Conservation (phyloP, 352 stramenopile genomes). For the Pythium utonaiense region DNA sequence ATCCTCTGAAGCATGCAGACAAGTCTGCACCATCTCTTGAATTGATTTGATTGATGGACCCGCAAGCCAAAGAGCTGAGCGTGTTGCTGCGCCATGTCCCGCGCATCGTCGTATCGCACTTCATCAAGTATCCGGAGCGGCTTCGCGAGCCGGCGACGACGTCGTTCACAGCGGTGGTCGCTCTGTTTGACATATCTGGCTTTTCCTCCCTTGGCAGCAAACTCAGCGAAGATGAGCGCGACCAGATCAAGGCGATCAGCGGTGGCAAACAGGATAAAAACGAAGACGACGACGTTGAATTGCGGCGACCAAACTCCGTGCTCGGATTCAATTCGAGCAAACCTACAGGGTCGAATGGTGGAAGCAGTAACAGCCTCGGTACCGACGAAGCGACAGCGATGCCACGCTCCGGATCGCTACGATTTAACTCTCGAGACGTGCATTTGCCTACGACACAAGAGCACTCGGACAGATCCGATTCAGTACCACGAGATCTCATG, state of each 20-base stretch:
- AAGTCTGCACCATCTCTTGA: neutral
- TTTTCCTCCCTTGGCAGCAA: slow-evolving; percentile 82
- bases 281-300: neutral
- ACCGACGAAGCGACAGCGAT: neutral
- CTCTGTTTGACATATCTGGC: slow-evolving; percentile 83
- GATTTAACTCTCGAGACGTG: slow-evolving; percentile 6
- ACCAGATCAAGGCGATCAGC: slow-evolving; percentile 32
- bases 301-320: slow-evolving; percentile 1
- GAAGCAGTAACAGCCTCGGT: neutral
- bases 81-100: slow-evolving; percentile 68
- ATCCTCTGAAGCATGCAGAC: neutral
- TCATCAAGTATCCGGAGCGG: slow-evolving; percentile 39
- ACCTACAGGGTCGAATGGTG: neutral
- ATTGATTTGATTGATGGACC: slow-evolving; percentile 25
- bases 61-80: slow-evolving; percentile 50
- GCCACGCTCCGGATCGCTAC: neutral
- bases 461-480: slow-evolving; percentile 16
- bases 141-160: slow-evolving; percentile 43
- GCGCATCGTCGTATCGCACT: slow-evolving; percentile 67
- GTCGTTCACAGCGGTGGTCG: slow-evolving; percentile 60
- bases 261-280: slow-evolving; percentile 13
- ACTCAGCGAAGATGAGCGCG: slow-evolving; percentile 55
- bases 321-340: neutral
- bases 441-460: slow-evolving; percentile 13
- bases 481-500: slow-evolving; percentile 35